Conservation (phyloP, 192 early-diverging fungal genomes). For the Coemansia sp. region DNA sequence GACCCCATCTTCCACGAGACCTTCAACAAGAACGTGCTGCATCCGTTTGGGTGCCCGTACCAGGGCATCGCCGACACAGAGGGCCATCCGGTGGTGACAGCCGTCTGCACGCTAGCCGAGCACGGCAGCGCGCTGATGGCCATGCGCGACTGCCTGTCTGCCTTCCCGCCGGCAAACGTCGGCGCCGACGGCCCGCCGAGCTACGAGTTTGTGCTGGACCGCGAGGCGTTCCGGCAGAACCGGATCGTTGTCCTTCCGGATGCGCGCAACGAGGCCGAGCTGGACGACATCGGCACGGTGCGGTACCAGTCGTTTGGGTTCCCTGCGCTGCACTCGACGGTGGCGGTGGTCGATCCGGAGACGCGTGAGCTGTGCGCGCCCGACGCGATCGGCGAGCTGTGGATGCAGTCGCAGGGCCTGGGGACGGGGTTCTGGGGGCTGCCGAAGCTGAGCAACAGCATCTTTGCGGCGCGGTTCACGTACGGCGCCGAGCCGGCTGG, state of each 20-base stretch:
- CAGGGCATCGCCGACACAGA: constrained; percentile 35
- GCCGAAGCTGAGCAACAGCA: constrained; percentile 69
- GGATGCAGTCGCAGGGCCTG: constrained; percentile 74
- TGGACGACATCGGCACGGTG: constrained; percentile 34
- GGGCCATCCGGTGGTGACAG: constrained; percentile 58
- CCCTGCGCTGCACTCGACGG: constrained; percentile 52
- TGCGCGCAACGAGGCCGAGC: constrained; percentile 24
- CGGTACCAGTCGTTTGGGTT: constrained; percentile 50
- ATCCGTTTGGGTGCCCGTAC: constrained; percentile 53
- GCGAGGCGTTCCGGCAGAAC: constrained; percentile 62
- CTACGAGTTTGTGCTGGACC: constrained; percentile 67
- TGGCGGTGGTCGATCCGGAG: constrained; percentile 82
- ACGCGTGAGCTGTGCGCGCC: constrained; percentile 71
- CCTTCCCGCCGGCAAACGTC: constrained; percentile 2
- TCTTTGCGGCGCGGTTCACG: constrained; percentile 65
- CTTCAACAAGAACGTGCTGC: constrained; percentile 46
- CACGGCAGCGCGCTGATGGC: constrained; percentile 74
- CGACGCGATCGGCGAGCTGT: constrained; percentile 82
- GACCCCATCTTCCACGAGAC: constrained; percentile 60
- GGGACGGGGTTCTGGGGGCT: constrained; percentile 77
- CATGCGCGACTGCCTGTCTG: constrained; percentile 63
- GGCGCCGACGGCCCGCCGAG: neutral
- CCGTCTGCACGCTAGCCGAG: constrained; percentile 69
- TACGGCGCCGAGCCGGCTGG: constrained; percentile 11
- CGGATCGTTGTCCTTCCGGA: constrained; percentile 59